Evolutionary conservation across 352 stramenopile genomes (phyloP), one percentile per base, ranked within the genome.

Genomic region (Globisporangium yorkense): DNA sequence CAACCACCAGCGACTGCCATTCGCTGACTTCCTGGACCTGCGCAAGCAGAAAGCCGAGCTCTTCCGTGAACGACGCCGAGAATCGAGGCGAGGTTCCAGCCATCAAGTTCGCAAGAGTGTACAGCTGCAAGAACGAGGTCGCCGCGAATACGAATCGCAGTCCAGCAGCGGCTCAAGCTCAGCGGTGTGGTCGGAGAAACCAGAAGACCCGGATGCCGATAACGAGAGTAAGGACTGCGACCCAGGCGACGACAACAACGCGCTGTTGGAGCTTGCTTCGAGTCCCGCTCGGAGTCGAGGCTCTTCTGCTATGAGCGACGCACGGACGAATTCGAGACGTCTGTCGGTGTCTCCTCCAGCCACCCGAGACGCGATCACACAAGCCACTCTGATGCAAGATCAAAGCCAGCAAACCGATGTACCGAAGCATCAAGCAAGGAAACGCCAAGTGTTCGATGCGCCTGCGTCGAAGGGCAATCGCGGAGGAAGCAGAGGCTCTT

Each of bases 11-110:
- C 9, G 40, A 5, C 1, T 64, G 29, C 58, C 58, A 2, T 64
- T 64, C 43, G 51, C 44, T 15, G 33, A 59, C 50, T 64, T 57
- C 18, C 58, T 59, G 33, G 33, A 64, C 2, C 24, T 59, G 33
- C 52, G 56, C 33, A 39, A 64, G 58, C 58, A 59, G 41, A 64
- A 64, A 39, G 41, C 37, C 5, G 51, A 55, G 35, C 45, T 27
- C 27, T 64, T 64, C 18, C 44, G 20, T 31, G 51, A n/a, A 2
- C 44, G 29, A 29, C 45, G 46, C 7, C 35, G 24, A 20, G 37
- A 54, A 16, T 18, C 21, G 33, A 20, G 16, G 27, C 50, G 43
- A 48, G 8, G 5, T 29, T 9, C n/a, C 43, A 8, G 20, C 4
- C 45, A 13, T 16, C 45, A 18, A 18, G 43, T 3, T 13, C 18